Evolutionary conservation across 2,329 filamentous ascomycete genomes (phyloP).

Genomic region (Aspergillus caelatus): DNA sequence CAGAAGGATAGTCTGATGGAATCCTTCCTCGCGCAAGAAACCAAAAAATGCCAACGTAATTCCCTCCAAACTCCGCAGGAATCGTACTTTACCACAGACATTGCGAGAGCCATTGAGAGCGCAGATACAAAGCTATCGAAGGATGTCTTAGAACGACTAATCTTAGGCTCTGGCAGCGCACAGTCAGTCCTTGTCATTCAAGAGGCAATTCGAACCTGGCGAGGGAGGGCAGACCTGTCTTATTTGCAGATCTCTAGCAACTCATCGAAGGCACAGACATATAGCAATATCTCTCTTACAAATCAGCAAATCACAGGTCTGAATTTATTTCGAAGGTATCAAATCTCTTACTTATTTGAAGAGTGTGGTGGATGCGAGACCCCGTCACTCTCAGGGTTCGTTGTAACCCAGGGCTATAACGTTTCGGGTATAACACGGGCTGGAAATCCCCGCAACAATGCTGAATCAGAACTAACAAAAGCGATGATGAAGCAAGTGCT

Average conservation of each 20-base stretch:
- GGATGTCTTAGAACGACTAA: background rate
- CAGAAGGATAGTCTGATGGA: background rate
- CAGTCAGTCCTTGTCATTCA: background rate
- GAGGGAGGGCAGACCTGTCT: background rate
- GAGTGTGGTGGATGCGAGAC: background rate
- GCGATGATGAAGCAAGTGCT: background rate
- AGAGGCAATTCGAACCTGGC: background rate
- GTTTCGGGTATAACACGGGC: background rate
- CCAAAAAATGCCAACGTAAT: background rate
- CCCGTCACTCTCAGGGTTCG: background rate
- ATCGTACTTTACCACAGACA: background rate
- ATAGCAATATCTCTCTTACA: background rate
- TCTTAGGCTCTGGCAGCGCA: background rate
- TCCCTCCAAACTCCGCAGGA: background rate
- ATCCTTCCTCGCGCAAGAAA: background rate
- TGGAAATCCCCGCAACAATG: background rate
- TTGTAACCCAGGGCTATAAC: background rate
- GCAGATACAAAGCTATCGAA: no score
- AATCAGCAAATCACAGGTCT: background rate
- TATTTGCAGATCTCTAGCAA: background rate
- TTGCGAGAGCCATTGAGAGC: background rate
- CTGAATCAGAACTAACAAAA: background rate
- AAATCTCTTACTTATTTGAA: background rate
- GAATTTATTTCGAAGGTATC: background rate
- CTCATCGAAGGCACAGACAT: background rate